Evolutionary conservation across 1,139 yeast genomes (phyloP).

Genomic region (Lodderomyces oxycetoniae): DNA sequence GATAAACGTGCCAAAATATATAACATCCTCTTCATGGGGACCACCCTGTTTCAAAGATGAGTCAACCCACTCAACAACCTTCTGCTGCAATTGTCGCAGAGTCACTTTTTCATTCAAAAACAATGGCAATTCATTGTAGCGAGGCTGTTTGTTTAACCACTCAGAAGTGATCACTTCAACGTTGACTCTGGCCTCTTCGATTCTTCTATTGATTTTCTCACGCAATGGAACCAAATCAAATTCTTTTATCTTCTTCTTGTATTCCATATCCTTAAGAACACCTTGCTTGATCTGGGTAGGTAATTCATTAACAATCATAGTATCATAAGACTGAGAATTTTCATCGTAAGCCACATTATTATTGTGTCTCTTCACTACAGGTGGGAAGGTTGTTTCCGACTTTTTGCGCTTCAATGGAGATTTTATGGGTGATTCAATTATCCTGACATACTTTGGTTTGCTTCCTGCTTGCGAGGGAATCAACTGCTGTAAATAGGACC

Average conservation of each 20-base stretch:
- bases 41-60: conserved; percentile 43
- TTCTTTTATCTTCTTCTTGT: conserved; percentile 24
- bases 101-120: conserved; percentile 31
- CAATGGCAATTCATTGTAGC: conserved; percentile 23
- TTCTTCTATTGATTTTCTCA: conserved; percentile 25
- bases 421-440: conserved; percentile 30
- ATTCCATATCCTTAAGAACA: conserved; percentile 37
- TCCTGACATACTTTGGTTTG: conserved; percentile 31
- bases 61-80: conserved; percentile 47
- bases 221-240: conserved; percentile 29
- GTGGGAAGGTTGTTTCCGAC: conserved; percentile 6
- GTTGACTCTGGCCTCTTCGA: conserved; percentile 16
- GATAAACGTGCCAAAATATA: conserved; percentile 30
- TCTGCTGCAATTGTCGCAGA: conserved; percentile 25
- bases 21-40: conserved; percentile 56
- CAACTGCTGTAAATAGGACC: conserved; percentile 38
- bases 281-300: conserved; percentile 43
- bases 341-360: conserved; percentile 11
- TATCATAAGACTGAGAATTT: conserved; percentile 31
- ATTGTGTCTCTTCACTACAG: conserved; percentile 14
- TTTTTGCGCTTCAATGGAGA: conserved; percentile 7
- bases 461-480: conserved; percentile 32
- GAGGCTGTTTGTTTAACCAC: conserved; percentile 24
- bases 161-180: conserved; percentile 20
- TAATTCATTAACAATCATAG: conserved; percentile 40